Base-by-base conservation (phyloP, 2,329 filamentous ascomycete species). In the Talaromyces rugulosus region DNA sequence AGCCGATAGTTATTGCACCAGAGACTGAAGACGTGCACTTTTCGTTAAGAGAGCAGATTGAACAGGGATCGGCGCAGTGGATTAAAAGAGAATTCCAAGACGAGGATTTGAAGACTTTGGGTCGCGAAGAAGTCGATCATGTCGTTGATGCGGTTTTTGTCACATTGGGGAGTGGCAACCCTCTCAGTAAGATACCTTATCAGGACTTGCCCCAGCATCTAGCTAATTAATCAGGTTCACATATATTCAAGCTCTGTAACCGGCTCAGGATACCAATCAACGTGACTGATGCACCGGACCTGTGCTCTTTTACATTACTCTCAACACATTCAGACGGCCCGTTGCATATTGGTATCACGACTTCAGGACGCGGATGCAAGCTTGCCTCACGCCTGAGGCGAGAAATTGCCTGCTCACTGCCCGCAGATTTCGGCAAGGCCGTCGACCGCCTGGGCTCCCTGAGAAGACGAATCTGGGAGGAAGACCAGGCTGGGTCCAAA, bases 111-210 rank as follows among this genome's bases (percentile, higher is more conserved):
- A 87, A 87, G 47, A 86, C 81, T 1, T 79, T 96, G 2, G 95
- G 95, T n/a, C 84, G 95, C 58, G 83, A 86, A 47, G 91, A 96
- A 62, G 88, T 96, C 9, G 87, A 85, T 65, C 72, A 79, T 59
- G 86, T 96, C 4, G 94, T 96, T 16, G 95, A 99, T 75, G 90
- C 90, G 60, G 95, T 99, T 44, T 98, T 98, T 75, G 87, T 98
- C 42, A 96, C 92, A 0, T 71, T 80, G 28, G 81, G 81, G 44
- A 78, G 78, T 42, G 82, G 77, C 64, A 76, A 82, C 74, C 78
- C 67, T 69, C 72, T 80, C 67, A 74, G 81, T 87, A 70, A 56
- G 56, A 52, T 69, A 79, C 66, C 77, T 82, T 40, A 44, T 16
- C 65, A 73, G 51, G 78, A 78, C 79, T 68, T 50, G 71, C 65